Conservation (phyloP, 371 early-diverging fungal genomes). For the Mortierella sp. region DNA sequence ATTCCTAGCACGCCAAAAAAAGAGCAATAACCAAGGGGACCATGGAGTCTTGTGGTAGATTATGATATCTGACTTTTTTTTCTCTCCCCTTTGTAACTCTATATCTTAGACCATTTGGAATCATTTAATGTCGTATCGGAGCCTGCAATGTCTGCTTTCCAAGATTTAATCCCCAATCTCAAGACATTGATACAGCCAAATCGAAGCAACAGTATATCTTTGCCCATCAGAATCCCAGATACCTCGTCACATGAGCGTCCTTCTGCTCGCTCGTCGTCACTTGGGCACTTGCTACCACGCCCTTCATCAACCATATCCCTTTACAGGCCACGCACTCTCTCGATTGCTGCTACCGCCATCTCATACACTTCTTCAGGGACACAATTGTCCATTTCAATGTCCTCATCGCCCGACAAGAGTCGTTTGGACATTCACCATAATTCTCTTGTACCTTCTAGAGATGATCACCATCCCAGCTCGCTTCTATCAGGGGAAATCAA, state of each 20-base stretch:
- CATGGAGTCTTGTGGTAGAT: neutral
- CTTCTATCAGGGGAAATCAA: slow-evolving; percentile 3
- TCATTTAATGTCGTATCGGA: neutral
- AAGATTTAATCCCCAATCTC: slow-evolving; percentile 9
- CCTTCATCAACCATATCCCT: neutral
- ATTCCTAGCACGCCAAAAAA: no score
- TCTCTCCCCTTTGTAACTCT: neutral
- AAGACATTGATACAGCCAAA: slow-evolving; percentile 2
- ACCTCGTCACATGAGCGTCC: slow-evolving; percentile 1
- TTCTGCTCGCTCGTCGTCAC: slow-evolving; percentile 32
- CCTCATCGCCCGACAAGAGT: slow-evolving; percentile 36
- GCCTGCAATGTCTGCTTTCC: neutral
- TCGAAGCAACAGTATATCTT: slow-evolving; percentile 43
- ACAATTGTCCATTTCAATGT: slow-evolving; percentile 44
- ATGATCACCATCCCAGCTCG: slow-evolving; percentile 5
- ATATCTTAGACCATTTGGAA: neutral
- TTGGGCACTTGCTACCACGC: slow-evolving; percentile 20
- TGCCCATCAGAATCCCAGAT: slow-evolving; percentile 14
- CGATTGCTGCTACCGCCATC: slow-evolving; percentile 52
- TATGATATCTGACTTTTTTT: neutral
- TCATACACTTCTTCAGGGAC: slow-evolving; percentile 49
- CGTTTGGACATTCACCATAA: slow-evolving; percentile 47
- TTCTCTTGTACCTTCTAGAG: slow-evolving; percentile 19
- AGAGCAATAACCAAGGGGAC: neutral
- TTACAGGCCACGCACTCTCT: slow-evolving; percentile 30